phyloP scores from a whole-genome alignment of 805 yeast species.

The Metschnikowia gelsemii region DNA sequence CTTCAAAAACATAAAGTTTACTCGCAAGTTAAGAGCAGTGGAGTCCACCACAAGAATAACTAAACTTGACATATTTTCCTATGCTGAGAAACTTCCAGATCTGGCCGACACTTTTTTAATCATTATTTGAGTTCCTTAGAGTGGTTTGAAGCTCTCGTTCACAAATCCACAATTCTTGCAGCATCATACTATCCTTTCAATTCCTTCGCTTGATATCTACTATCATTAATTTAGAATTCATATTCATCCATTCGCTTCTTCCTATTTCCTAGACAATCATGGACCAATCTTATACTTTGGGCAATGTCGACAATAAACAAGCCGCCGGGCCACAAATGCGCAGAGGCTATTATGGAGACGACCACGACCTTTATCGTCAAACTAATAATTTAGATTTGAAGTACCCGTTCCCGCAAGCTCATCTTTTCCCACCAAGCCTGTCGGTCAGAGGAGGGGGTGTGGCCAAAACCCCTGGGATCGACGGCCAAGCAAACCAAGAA shows the following conservation, averaged over 20 bases:
- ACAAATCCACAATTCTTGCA: too few relatives aligned
- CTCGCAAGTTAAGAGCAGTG: not conserved
- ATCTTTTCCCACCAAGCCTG: slow-evolving; percentile 16
- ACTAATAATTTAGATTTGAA: slow-evolving; percentile 12
- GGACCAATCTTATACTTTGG: slow-evolving; percentile 20
- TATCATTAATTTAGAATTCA: not conserved
- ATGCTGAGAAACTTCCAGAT: slow-evolving; percentile 3
- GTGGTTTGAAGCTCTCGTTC: slow-evolving; percentile 5
- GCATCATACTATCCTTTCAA: too few relatives aligned
- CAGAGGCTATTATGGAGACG: slow-evolving; percentile 16
- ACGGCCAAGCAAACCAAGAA: slow-evolving; percentile 8
- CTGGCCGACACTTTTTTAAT: not conserved
- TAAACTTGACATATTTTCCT: not conserved
- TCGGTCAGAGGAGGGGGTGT: slow-evolving; percentile 12
- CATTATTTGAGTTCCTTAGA: not conserved
- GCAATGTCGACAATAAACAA: slow-evolving; percentile 14
- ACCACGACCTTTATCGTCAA: slow-evolving; percentile 17
- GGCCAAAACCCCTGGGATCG: slow-evolving; percentile 8
- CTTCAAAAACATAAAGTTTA: not conserved
- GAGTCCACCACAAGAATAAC: not conserved
- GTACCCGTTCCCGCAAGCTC: slow-evolving; percentile 18
- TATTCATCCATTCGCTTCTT: too few relatives aligned
- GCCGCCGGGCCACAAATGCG: slow-evolving; percentile 14
- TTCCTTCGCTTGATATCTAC: not conserved
- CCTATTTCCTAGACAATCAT: slow-evolving; percentile 5